phyloP scores from a whole-genome alignment of 2,329 filamentous ascomycete genomes.

The Colletotrichum somersetense region DNA sequence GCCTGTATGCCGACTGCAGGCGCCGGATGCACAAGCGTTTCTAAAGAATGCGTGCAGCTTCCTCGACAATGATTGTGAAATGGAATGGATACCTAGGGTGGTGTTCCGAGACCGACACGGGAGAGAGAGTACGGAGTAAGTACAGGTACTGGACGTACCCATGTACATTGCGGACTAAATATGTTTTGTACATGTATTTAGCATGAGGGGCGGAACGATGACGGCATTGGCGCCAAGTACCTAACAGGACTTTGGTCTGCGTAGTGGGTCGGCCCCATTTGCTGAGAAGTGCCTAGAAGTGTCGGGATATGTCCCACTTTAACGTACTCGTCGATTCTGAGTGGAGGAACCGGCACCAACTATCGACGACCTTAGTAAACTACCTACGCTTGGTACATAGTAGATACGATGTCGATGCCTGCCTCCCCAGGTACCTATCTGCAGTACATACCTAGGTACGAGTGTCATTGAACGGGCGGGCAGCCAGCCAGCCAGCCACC shows the following conservation, averaged over 20 bases:
- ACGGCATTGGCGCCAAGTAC: background rate
- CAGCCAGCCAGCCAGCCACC: background rate
- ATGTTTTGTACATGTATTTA: background rate
- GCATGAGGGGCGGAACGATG: background rate
- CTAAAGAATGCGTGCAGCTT: slow-evolving; percentile 12
- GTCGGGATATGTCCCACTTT: background rate
- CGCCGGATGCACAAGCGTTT: slow-evolving; percentile 2
- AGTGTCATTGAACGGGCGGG: too few relatives aligned
- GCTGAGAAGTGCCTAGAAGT: background rate
- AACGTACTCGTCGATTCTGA: background rate
- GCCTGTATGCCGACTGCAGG: background rate
- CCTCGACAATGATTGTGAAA: background rate
- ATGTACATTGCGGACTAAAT: too few relatives aligned
- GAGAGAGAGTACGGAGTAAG: too few relatives aligned
- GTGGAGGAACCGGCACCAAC: background rate
- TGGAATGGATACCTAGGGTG: background rate
- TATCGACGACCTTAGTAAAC: background rate
- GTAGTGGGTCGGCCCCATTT: too few relatives aligned
- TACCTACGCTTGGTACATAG: too few relatives aligned
- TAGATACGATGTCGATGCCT: too few relatives aligned
- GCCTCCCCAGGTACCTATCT: too few relatives aligned
- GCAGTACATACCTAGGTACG: too few relatives aligned
- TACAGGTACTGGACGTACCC: too few relatives aligned
- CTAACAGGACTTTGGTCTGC: background rate
- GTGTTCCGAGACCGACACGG: background rate